phyloP scores from a whole-genome alignment of 2,329 filamentous ascomycete species.

The Leptographium radiaticola region DNA sequence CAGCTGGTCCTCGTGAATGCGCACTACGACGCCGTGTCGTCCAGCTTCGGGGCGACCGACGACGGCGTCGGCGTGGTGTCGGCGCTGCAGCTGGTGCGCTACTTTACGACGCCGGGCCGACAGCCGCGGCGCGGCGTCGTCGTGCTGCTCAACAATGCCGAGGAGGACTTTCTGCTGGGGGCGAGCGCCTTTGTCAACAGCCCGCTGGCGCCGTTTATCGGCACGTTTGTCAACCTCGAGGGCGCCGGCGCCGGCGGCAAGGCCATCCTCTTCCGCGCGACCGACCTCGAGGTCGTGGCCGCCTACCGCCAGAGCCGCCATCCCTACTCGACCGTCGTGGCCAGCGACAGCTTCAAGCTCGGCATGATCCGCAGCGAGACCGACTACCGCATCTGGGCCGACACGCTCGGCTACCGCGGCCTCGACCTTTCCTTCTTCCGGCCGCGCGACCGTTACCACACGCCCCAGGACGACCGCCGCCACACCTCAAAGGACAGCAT shows the following conservation, averaged over 20 bases:
- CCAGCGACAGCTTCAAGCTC: slow-evolving; percentile 69
- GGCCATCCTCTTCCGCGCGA: slow-evolving; percentile 75
- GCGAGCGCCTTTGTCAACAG: slow-evolving; percentile 75
- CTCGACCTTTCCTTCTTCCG: slow-evolving; percentile 87
- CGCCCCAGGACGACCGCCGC: slow-evolving; percentile 69
- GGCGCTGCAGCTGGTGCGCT: slow-evolving; percentile 70
- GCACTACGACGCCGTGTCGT: slow-evolving; percentile 84
- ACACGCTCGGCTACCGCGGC: slow-evolving; percentile 67
- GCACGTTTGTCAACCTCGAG: slow-evolving; percentile 89
- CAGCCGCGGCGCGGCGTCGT: slow-evolving; percentile 71
- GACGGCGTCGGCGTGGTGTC: slow-evolving; percentile 86
- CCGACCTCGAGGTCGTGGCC: slow-evolving; percentile 72
- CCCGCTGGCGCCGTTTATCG: slow-evolving; percentile 64
- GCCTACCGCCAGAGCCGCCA: slow-evolving; percentile 59
- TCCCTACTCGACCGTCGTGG: slow-evolving; percentile 75
- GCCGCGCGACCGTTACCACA: slow-evolving; percentile 80
- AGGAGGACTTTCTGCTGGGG: slow-evolving; percentile 86
- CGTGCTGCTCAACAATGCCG: slow-evolving; percentile 83
- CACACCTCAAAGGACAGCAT: slow-evolving; percentile 61
- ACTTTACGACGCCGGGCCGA: slow-evolving; percentile 62
- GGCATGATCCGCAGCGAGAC: slow-evolving; percentile 75
- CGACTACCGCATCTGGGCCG: slow-evolving; percentile 75
- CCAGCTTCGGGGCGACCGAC: slow-evolving; percentile 85
- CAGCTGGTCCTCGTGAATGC: slow-evolving; percentile 87
- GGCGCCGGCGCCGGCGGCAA: slow-evolving; percentile 85